These are phyloP conservation scores for Leccinum fuscescens DNA, from an alignment of 1,284 basidiomycete species.

Conservation along the genomic window DNA sequence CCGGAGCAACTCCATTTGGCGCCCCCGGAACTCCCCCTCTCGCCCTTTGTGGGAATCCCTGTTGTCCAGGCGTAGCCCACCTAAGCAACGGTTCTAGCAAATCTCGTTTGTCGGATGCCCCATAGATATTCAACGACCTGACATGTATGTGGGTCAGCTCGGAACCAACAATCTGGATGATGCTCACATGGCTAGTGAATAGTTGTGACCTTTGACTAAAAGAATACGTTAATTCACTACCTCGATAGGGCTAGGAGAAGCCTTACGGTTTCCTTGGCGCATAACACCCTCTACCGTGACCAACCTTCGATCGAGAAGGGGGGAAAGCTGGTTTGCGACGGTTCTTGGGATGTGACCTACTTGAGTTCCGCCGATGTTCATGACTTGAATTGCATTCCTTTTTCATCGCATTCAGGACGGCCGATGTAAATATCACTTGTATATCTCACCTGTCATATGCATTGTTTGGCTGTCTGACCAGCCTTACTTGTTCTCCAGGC, in stretches of 20 bases:
- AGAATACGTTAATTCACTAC: slow-evolving; percentile 7
- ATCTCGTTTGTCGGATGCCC: slow-evolving; percentile 53
- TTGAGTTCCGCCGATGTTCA: slow-evolving; percentile 70
- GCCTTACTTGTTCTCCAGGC: slow-evolving; percentile 71
- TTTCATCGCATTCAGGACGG: background rate
- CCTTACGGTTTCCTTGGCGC: slow-evolving; percentile 70
- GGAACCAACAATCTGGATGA: background rate
- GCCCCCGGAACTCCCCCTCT: slow-evolving; percentile 21
- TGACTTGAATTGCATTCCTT: slow-evolving; percentile 77
- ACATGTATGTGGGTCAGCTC: slow-evolving; percentile 3
- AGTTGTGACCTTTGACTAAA: slow-evolving; percentile 46
- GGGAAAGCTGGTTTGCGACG: slow-evolving; percentile 62
- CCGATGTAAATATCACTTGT: background rate
- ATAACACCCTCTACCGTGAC: slow-evolving; percentile 77
- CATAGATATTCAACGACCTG: slow-evolving; percentile 74
- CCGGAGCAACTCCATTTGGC: background rate
- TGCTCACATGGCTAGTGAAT: slow-evolving; percentile 60
- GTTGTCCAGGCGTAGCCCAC: slow-evolving; percentile 73
- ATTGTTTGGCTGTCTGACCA: slow-evolving; percentile 70
- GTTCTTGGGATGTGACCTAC: slow-evolving; percentile 75
- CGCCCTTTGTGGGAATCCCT: slow-evolving; percentile 46
- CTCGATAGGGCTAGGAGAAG: background rate
- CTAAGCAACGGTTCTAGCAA: slow-evolving; percentile 63
- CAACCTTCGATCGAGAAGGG: slow-evolving; percentile 61
- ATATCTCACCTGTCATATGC: slow-evolving; percentile 56